Evolutionary conservation across 2,329 filamentous ascomycete genomes (phyloP).

Genomic region (Harringtonia aguacate): DNA sequence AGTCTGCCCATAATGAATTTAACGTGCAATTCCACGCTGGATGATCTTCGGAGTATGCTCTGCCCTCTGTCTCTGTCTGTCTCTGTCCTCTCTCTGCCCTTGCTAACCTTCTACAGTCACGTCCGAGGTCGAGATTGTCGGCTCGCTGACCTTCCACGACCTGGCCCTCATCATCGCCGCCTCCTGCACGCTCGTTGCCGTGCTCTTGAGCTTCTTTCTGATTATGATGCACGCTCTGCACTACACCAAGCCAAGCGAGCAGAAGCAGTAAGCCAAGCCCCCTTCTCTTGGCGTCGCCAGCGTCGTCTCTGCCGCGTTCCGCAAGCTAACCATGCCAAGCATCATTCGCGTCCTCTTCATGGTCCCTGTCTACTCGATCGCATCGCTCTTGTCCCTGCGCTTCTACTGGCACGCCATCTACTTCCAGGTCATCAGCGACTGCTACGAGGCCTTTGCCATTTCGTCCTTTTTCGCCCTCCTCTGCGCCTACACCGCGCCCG

Average conservation of each 20-base stretch:
- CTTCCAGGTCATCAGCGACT: conserved; percentile 70
- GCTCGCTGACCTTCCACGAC: conserved; percentile 41
- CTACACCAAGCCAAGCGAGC: conserved; percentile 50
- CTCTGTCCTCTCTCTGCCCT: background rate
- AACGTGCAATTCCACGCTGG: conserved; percentile 32
- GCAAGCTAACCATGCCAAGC: conserved; percentile 30
- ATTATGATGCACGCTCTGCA: conserved; percentile 48
- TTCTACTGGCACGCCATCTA: conserved; percentile 73
- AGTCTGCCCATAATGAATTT: conserved; percentile 19
- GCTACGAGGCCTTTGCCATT: conserved; percentile 84
- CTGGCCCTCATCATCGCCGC: conserved; percentile 41
- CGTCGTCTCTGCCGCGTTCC: no score
- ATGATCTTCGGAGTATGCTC: conserved; percentile 29
- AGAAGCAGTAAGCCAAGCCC: conserved; percentile 38
- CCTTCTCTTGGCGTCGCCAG: background rate
- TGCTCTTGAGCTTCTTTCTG: conserved; percentile 42
- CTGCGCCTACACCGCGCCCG: conserved; percentile 69
- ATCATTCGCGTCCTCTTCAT: conserved; percentile 85
- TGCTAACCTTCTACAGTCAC: conserved; percentile 25
- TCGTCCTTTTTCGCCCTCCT: conserved; percentile 77
- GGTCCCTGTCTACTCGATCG: conserved; percentile 70
- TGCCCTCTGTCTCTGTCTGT: conserved; percentile 9
- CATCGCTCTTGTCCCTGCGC: conserved; percentile 61
- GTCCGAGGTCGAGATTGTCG: conserved; percentile 35
- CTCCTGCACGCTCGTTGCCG: conserved; percentile 36